Evolutionary conservation across 495 filamentous ascomycete genomes (phyloP), one percentile per base, ranked within the genome.

Genomic region (Trichoderma parareesei): DNA sequence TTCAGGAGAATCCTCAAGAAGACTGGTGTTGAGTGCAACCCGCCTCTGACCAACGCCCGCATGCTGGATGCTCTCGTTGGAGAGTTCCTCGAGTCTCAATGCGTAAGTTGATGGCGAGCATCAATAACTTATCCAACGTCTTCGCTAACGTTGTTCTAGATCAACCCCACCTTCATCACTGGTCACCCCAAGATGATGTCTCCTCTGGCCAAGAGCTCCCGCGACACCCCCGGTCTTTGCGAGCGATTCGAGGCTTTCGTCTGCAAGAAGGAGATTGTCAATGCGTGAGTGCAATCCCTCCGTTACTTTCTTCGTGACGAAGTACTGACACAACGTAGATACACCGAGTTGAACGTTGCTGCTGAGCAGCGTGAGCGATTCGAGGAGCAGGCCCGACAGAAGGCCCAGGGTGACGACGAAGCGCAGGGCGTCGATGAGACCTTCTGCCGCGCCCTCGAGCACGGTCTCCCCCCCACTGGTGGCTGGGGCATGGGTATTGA

Each of bases 401-500:
- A 98, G 80, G 93, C 86, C 46, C 90, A 95, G 78, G 94, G 95
- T 72, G 95, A 98, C 70, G 92, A 97, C 69, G 94, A 98, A 79
- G 94, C 92, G 2, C 95, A 97, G 78, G 77, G 95, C 65, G 87
- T 98, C 67, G 95, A 98, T 66, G 94, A 98, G 85, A 90, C 85
- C 71, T 97, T 96, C 84, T 89, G 90, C 72, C 86, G 85, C 41
- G 85, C 86, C 59, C 79, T 96, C 61, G 93, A 97, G 64, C 92
- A 88, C 71, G 92, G 90, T 62, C 78, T 98, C 49, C 94, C 95
- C 27, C 94, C 94, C 0, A 98, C 94, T 13, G 94, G 92, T 75
- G 94, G 95, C 35, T 98, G 90, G 88, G 95, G 94, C 69, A 90
- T 98, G 87, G 94, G 95, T 67, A 96, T 98, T 71, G 94, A 98